phyloP scores from a whole-genome alignment of 2,329 filamentous ascomycete genomes.

The Eurotiales sp. region DNA sequence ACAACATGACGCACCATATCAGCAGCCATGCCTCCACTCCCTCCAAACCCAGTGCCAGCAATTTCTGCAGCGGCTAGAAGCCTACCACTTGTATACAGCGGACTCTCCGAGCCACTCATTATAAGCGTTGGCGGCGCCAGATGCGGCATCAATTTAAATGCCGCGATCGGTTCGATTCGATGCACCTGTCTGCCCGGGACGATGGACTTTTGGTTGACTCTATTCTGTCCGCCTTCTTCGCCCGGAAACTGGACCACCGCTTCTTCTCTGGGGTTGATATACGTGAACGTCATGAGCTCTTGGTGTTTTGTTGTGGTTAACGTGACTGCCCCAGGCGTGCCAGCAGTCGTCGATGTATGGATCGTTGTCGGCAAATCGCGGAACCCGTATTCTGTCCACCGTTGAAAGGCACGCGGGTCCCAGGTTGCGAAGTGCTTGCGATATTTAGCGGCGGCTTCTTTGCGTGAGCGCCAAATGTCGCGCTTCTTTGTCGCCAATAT shows the following conservation, averaged over 20 bases:
- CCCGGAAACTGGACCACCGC: not conserved
- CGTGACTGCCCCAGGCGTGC: slow-evolving; percentile 44
- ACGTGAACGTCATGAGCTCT: not conserved
- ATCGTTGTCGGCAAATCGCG: not conserved
- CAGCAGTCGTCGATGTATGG: slow-evolving; percentile 18
- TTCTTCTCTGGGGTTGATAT: not conserved
- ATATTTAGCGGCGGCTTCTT: not conserved
- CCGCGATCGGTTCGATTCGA: not conserved
- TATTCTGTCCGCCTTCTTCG: not conserved
- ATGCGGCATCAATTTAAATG: not conserved
- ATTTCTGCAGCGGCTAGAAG: not conserved
- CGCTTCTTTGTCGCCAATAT: not conserved
- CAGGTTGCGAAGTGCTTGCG: not conserved
- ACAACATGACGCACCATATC: not conserved
- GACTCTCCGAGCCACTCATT: not conserved
- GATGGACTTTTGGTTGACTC: not conserved
- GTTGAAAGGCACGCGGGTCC: not conserved
- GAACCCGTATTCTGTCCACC: not conserved
- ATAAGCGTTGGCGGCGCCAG: not conserved
- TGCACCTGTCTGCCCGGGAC: not conserved
- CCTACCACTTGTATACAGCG: not conserved
- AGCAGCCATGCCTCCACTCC: not conserved
- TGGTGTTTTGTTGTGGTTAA: not conserved
- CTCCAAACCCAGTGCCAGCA: not conserved
- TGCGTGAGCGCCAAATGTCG: not conserved